phyloP scores from a whole-genome alignment of 352 stramenopile species.

The Phytophthora chlamydospora region DNA sequence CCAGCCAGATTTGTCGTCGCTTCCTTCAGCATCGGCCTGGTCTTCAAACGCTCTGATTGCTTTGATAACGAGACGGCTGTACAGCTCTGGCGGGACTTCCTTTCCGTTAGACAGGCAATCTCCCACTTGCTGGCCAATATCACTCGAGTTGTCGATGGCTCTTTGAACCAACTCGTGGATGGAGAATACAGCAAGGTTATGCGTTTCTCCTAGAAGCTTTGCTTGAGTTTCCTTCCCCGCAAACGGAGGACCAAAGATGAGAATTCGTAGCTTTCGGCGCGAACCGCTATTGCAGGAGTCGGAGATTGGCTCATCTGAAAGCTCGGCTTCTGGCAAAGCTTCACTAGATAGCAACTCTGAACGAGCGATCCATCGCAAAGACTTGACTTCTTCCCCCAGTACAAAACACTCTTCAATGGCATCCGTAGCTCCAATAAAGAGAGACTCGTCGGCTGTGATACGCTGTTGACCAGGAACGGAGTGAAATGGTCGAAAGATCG shows the following conservation, averaged over 20 bases:
- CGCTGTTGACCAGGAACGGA: constrained; percentile 16
- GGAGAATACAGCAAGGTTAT: constrained; percentile 60
- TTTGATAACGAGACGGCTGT: constrained; percentile 61
- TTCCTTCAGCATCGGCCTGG: constrained; percentile 1
- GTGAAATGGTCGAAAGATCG: constrained; percentile 36
- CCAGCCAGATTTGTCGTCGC: constrained; percentile 47
- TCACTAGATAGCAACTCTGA: constrained; percentile 1
- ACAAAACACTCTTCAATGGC: constrained; percentile 54
- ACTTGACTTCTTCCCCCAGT: constrained; percentile 69
- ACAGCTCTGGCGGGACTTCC: constrained; percentile 54
- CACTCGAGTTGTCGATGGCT: constrained; percentile 34
- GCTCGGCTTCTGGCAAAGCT: neutral
- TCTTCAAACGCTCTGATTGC: constrained; percentile 35
- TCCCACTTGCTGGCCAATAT: constrained; percentile 37
- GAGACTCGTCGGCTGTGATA: constrained; percentile 38
- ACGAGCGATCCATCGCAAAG: constrained; percentile 58
- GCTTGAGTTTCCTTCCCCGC: constrained; percentile 65
- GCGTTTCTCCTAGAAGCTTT: constrained; percentile 50
- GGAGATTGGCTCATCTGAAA: neutral
- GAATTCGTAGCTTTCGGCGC: constrained; percentile 45
- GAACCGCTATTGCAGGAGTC: neutral
- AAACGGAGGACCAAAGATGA: constrained; percentile 69
- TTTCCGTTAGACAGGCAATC: constrained; percentile 40
- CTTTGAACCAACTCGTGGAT: constrained; percentile 50
- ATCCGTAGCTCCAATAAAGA: constrained; percentile 52